phyloP scores from a whole-genome alignment of 371 early-diverging fungal species.

The Actinomortierella wolfii region DNA sequence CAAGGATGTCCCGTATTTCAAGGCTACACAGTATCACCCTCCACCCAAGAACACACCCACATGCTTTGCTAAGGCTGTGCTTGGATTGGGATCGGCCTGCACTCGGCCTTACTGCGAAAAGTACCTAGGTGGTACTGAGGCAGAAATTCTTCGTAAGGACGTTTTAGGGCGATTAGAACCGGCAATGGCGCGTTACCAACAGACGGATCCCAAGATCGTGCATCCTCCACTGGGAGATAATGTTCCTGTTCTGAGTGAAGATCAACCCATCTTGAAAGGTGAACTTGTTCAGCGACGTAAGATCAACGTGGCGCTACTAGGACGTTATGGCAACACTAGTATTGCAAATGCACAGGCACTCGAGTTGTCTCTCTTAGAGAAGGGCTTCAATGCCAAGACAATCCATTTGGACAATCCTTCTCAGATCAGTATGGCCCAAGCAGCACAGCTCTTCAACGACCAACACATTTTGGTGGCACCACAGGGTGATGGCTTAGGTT shows the following conservation, averaged over 20 bases:
- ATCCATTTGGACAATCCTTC: slow-evolving; percentile 38
- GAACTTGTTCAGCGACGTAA: slow-evolving; percentile 34
- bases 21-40: too few species aligned
- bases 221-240: slow-evolving; percentile 24
- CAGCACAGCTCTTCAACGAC: slow-evolving; percentile 31
- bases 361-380: slow-evolving; percentile 37
- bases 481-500: slow-evolving; percentile 39
- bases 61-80: slow-evolving; percentile 38
- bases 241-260: slow-evolving; percentile 10
- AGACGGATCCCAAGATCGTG: slow-evolving; percentile 31
- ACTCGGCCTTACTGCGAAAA: slow-evolving; percentile 40
- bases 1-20: too few species aligned
- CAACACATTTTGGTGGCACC: slow-evolving; percentile 40
- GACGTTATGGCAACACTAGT: slow-evolving; percentile 45
- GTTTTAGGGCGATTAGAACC: slow-evolving; percentile 13
- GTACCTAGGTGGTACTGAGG: slow-evolving; percentile 27
- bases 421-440: slow-evolving; percentile 28
- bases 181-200: slow-evolving; percentile 31
- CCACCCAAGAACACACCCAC: slow-evolving; percentile 34
- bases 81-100: slow-evolving; percentile 39
- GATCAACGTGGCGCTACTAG: slow-evolving; percentile 35
- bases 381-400: slow-evolving; percentile 33
- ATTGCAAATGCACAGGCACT: slow-evolving; percentile 32
- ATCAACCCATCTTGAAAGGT: slow-evolving; percentile 17
- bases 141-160: slow-evolving; percentile 19